Conservation (phyloP, 1,284 basidiomycete genomes). For the Farysia itapuensis region DNA sequence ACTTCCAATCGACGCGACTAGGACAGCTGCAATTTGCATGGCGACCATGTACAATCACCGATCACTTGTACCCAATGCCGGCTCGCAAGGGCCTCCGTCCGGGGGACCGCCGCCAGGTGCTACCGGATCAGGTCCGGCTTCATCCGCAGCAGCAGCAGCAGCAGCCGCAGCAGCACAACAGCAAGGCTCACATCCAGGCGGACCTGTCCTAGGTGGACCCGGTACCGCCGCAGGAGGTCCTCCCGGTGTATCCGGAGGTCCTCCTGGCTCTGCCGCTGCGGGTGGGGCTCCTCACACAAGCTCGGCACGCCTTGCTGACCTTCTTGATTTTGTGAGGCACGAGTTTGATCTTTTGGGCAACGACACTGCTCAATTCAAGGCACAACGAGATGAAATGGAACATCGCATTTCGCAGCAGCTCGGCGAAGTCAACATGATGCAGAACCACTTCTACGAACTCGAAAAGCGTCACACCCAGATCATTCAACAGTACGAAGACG, state of each 20-base stretch:
- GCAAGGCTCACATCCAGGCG: constrained; percentile 27
- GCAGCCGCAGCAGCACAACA: too few species aligned
- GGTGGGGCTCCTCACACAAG: constrained; percentile 30
- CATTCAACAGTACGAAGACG: constrained; percentile 74
- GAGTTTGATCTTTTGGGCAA: constrained; percentile 80
- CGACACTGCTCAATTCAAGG: constrained; percentile 72
- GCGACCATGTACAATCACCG: constrained; percentile 37
- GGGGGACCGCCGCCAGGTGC: constrained; percentile 31
- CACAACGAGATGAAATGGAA: constrained; percentile 86
- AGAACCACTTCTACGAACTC: constrained; percentile 73
- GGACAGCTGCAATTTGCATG: too few species aligned
- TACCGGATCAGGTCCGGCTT: constrained; percentile 22
- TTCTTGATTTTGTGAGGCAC: constrained; percentile 78
- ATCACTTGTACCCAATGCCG: constrained; percentile 32
- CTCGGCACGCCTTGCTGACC: constrained; percentile 69
- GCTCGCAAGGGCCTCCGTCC: constrained; percentile 20
- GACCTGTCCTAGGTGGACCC: constrained; percentile 24
- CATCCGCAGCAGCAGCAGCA: constrained; percentile 22
- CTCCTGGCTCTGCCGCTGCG: constrained; percentile 26
- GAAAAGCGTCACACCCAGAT: constrained; percentile 74
- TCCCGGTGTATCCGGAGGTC: constrained; percentile 23
- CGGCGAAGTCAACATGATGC: constrained; percentile 51
- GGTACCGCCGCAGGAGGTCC: constrained; percentile 20
- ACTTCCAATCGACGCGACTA: too few species aligned
- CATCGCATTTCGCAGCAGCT: constrained; percentile 65